A percentile compares a stretch with the other conserved stretches of the same genome.
Conservation (phyloP, 2,329 filamentous ascomycete genomes). For the Daldinia sp. region DNA sequence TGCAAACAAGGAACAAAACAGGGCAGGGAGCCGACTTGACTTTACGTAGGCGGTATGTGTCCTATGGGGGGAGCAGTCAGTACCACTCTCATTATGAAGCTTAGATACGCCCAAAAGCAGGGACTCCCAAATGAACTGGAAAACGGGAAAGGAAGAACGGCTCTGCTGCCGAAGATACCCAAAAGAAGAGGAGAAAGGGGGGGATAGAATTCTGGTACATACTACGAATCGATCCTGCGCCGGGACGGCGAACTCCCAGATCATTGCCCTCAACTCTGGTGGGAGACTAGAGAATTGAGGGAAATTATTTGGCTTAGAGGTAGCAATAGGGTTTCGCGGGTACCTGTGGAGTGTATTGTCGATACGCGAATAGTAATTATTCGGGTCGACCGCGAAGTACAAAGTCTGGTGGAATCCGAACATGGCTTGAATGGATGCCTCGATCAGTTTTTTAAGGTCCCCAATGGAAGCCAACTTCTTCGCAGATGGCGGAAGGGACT, state of each 20-base stretch:
- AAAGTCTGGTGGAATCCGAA: too few relatives aligned
- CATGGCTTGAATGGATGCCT: too few relatives aligned
- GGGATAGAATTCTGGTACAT: not conserved
- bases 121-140: not conserved
- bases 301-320: not conserved
- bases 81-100: not conserved
- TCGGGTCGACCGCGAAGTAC: too few relatives aligned
- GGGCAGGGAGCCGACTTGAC: conserved; percentile 5
- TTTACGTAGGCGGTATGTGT: not conserved
- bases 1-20: conserved; percentile 12
- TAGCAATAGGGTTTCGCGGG: not conserved
- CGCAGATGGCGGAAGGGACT: too few relatives aligned
- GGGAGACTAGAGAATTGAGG: not conserved
- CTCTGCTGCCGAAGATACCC: too few relatives aligned
- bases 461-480: too few relatives aligned
- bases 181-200: too few relatives aligned
- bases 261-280: not conserved
- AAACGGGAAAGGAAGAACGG: not conserved
- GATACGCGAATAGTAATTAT: too few relatives aligned
- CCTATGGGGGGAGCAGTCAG: not conserved
- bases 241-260: not conserved
- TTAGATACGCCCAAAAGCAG: too few relatives aligned
- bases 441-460: too few relatives aligned
- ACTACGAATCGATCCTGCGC: conserved; percentile 4
- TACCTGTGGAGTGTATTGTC: not conserved